Conservation (phyloP, 2,329 filamentous ascomycete species). For the Alternaria dauci region DNA sequence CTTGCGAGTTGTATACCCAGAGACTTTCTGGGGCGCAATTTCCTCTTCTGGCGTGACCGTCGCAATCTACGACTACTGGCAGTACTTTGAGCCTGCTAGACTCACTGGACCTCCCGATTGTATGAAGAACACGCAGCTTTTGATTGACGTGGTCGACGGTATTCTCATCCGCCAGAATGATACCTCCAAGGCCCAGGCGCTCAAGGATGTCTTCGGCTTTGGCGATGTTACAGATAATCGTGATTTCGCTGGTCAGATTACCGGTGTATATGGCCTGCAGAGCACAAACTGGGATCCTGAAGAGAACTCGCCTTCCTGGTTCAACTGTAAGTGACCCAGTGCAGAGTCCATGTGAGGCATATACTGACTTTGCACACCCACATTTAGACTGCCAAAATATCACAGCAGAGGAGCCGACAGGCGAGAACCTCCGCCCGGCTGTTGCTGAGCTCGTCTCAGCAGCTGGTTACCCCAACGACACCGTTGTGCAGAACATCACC, state of each 20-base stretch:
- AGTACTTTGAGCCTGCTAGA: conserved; percentile 68
- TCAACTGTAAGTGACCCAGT: conserved; percentile 23
- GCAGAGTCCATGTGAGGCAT: background rate
- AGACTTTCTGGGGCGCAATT: conserved; percentile 80
- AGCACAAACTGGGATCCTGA: conserved; percentile 65
- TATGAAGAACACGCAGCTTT: conserved; percentile 68
- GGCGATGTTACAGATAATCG: conserved; percentile 58
- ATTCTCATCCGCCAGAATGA: conserved; percentile 63
- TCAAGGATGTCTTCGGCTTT: conserved; percentile 65
- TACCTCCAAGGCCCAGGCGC: conserved; percentile 49
- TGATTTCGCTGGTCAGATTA: conserved; percentile 63
- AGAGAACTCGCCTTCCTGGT: conserved; percentile 59
- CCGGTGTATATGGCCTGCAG: conserved; percentile 63
- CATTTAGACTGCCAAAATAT: conserved; percentile 62
- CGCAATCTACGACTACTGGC: conserved; percentile 79
- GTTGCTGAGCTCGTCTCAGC: conserved; percentile 58
- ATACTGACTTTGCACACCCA: background rate
- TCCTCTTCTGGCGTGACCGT: conserved; percentile 81
- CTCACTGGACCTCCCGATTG: conserved; percentile 68
- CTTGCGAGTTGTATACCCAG: conserved; percentile 77
- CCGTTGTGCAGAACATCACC: conserved; percentile 58
- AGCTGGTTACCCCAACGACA: conserved; percentile 58
- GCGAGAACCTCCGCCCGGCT: conserved; percentile 45
- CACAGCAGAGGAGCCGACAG: conserved; percentile 53
- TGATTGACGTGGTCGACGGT: conserved; percentile 67